A percentile compares a stretch with the other conserved stretches of the same genome.
Evolutionary conservation across 148 eudicot genomes (phyloP).

Genomic region (Bassia scoparia): DNA sequence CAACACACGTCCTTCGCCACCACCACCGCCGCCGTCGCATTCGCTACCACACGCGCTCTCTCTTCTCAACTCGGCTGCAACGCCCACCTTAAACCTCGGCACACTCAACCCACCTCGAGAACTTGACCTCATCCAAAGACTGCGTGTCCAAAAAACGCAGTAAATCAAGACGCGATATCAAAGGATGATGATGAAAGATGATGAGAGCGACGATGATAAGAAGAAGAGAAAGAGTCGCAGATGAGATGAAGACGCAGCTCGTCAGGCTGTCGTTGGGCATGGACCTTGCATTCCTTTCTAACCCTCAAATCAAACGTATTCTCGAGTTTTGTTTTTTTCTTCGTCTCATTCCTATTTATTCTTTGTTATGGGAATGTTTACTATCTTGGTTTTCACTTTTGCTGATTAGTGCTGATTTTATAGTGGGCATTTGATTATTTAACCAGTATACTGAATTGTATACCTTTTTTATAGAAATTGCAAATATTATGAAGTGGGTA

Average conservation of each 20-base stretch:
- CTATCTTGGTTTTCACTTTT: too few species aligned
- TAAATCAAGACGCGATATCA: background rate
- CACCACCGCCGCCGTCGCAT: conserved; percentile 12
- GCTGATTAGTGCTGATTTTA: too few species aligned
- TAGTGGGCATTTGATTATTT: too few species aligned
- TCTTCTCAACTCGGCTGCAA: conserved; percentile 21
- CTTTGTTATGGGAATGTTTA: too few species aligned
- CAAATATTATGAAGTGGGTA: conserved; percentile 4
- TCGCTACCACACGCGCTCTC: conserved; percentile 22
- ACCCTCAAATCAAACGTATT: conserved; percentile 71
- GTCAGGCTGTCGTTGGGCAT: conserved; percentile 58
- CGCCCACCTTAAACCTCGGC: conserved; percentile 35
- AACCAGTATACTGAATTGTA: too few species aligned
- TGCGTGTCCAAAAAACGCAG: background rate
- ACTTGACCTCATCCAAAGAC: conserved; percentile 1
- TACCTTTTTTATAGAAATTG: too few species aligned
- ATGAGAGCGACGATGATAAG: conserved; percentile 22
- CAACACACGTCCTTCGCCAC: conserved; percentile 21
- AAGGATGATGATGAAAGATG: conserved; percentile 8
- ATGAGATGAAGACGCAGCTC: conserved; percentile 73
- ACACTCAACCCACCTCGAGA: conserved; percentile 35
- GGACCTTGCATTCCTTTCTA: conserved; percentile 62
- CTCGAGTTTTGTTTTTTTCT: conserved; percentile 38
- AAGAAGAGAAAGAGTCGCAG: conserved; percentile 53
- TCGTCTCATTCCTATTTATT: background rate